Conservation (phyloP, 768 basidiomycete species). For the Tricholoma furcatifolium region DNA sequence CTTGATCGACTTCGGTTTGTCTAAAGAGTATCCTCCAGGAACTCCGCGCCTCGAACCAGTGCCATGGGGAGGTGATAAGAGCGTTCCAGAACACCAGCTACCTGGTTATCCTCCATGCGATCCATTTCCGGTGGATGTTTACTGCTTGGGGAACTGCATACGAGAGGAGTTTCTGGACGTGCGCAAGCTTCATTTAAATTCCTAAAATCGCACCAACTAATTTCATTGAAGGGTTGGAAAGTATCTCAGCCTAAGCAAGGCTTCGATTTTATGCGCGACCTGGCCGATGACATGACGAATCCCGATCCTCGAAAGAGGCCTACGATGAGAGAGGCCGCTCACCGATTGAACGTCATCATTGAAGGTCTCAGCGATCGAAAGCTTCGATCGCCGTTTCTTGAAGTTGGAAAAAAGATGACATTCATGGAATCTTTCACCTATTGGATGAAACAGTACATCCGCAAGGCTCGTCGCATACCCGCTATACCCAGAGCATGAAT, state of each 20-base stretch:
- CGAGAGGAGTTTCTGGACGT: slow-evolving; percentile 1
- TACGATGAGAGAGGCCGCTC: background rate
- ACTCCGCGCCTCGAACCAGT: slow-evolving; percentile 1
- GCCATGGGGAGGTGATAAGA: slow-evolving; percentile 5
- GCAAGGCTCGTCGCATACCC: background rate
- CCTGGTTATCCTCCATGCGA: slow-evolving; percentile 3
- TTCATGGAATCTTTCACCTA: background rate
- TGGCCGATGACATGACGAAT: slow-evolving; percentile 1
- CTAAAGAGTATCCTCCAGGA: slow-evolving; percentile 1
- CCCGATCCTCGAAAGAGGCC: background rate
- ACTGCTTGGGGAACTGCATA: slow-evolving; percentile 2
- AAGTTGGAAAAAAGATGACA: background rate
- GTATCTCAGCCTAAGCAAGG: background rate
- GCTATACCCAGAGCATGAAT: slow-evolving; percentile 1
- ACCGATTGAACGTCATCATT: background rate
- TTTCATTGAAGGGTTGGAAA: background rate
- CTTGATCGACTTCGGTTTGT: no score
- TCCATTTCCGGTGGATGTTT: no score
- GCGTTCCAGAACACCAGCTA: slow-evolving; percentile 2
- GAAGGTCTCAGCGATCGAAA: background rate
- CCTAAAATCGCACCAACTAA: background rate
- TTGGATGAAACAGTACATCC: background rate
- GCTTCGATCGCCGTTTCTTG: background rate
- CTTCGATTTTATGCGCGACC: slow-evolving; percentile 2
- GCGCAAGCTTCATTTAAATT: background rate